These are phyloP conservation scores for Rutstroemia sp. DNA, from an alignment of 2,329 filamentous ascomycete species.

Conservation along the genomic window DNA sequence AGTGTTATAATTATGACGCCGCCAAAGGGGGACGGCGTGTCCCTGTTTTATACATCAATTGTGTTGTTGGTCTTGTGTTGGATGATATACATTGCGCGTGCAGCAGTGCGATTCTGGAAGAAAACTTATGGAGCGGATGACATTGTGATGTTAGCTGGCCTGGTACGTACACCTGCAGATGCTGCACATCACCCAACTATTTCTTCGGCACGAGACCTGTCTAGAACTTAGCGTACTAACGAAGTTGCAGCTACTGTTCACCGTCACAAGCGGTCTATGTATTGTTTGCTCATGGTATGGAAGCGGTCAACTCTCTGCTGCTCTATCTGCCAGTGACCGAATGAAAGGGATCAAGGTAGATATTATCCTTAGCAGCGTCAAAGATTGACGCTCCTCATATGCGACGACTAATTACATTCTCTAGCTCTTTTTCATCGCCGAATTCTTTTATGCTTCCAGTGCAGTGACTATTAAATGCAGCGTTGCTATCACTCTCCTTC, in stretches of 20 bases:
- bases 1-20: too few relatives aligned
- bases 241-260: background rate
- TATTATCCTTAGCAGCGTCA: slow-evolving; percentile 1
- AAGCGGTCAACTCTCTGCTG: slow-evolving; percentile 21
- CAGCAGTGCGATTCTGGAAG: slow-evolving; percentile 23
- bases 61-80: slow-evolving; percentile 21
- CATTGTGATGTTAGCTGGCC: slow-evolving; percentile 21
- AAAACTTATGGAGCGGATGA: slow-evolving; percentile 26
- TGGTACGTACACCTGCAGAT: slow-evolving; percentile 18
- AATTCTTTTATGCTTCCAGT: slow-evolving; percentile 33
- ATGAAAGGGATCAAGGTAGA: slow-evolving; percentile 21
- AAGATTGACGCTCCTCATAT: background rate
- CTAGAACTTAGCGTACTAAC: background rate
- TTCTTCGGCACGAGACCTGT: background rate
- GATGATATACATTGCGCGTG: slow-evolving; percentile 19
- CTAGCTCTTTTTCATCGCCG: slow-evolving; percentile 33
- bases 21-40: slow-evolving; percentile 19
- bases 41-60: slow-evolving; percentile 22
- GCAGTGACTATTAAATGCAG: slow-evolving; percentile 27
- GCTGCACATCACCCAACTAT: too few relatives aligned
- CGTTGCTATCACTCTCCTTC: slow-evolving; percentile 28
- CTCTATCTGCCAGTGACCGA: slow-evolving; percentile 11
- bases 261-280: slow-evolving; percentile 10
- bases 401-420: slow-evolving; percentile 7
- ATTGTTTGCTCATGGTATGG: slow-evolving; percentile 27